phyloP scores from a whole-genome alignment of 2,329 filamentous ascomycete genomes.

The Paraphoma sp. region DNA sequence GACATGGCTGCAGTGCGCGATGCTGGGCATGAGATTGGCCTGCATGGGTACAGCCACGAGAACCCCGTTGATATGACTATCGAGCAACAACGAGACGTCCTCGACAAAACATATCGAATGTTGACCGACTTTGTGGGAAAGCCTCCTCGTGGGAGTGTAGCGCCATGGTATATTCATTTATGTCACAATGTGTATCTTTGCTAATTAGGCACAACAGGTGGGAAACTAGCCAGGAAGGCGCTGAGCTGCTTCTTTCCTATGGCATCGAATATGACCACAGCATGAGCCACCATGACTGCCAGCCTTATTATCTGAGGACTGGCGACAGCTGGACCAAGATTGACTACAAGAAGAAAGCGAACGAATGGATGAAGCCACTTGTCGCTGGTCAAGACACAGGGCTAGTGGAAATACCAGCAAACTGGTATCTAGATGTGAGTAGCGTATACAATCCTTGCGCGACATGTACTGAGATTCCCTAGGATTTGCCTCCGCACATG shows the following conservation, averaged over 20 bases:
- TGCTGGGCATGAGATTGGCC: slow-evolving; percentile 67
- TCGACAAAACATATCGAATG: slow-evolving; percentile 76
- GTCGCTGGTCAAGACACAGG: slow-evolving; percentile 66
- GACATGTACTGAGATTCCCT: slow-evolving; percentile 38
- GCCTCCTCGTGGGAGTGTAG: slow-evolving; percentile 74
- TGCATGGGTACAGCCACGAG: slow-evolving; percentile 75
- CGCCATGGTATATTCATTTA: slow-evolving; percentile 61
- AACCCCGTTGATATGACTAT: slow-evolving; percentile 73
- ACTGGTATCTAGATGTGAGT: slow-evolving; percentile 65
- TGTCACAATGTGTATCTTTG: slow-evolving; percentile 45
- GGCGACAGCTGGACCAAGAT: slow-evolving; percentile 73
- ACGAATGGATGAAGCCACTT: slow-evolving; percentile 71
- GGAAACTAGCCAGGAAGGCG: slow-evolving; percentile 73
- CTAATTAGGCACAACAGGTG: slow-evolving; percentile 49
- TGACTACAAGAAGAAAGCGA: slow-evolving; percentile 67
- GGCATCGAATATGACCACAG: slow-evolving; percentile 74
- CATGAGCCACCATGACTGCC: slow-evolving; percentile 70
- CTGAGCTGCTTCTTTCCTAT: slow-evolving; percentile 68
- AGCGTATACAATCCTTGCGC: neutral
- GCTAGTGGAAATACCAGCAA: slow-evolving; percentile 70
- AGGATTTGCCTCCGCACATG: slow-evolving; percentile 67
- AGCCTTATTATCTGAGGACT: slow-evolving; percentile 68
- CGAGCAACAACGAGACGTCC: slow-evolving; percentile 76
- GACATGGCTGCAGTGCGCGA: slow-evolving; percentile 65
- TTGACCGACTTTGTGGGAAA: slow-evolving; percentile 73